phyloP scores from a whole-genome alignment of 1,284 basidiomycete genomes.

The Trametes sp. region DNA sequence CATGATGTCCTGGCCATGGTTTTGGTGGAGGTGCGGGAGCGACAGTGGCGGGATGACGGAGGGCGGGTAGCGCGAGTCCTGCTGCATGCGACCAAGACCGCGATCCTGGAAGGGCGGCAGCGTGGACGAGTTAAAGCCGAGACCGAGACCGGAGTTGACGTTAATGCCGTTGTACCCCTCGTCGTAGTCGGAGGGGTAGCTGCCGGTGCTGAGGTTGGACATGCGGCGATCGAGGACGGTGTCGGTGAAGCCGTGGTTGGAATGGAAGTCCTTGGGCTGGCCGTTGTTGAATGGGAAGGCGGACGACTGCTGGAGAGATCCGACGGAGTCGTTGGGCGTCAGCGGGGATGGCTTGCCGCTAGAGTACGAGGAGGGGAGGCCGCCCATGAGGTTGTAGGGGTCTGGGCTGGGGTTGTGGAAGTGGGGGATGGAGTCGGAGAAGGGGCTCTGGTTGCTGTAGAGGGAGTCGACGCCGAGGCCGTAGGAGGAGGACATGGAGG shows the following conservation, averaged over 20 bases:
- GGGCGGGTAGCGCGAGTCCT: conserved; percentile 47
- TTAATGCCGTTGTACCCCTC: conserved; percentile 65
- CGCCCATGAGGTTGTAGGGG: conserved; percentile 70
- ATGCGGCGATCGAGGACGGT: conserved; percentile 66
- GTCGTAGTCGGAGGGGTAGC: conserved; percentile 63
- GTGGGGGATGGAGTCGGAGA: conserved; percentile 63
- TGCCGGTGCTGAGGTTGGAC: conserved; percentile 48
- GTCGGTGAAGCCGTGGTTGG: conserved; percentile 57
- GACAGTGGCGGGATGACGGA: conserved; percentile 47
- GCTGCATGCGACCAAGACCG: conserved; percentile 50
- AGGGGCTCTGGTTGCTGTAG: conserved; percentile 64
- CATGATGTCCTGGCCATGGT: conserved; percentile 58
- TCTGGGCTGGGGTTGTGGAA: conserved; percentile 58
- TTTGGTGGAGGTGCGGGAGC: conserved; percentile 51
- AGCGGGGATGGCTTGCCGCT: conserved; percentile 79
- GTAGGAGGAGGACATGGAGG: conserved; percentile 63
- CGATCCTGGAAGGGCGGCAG: conserved; percentile 67
- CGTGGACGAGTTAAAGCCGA: conserved; percentile 50
- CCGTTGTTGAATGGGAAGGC: conserved; percentile 55
- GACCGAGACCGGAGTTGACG: conserved; percentile 54
- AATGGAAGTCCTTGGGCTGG: conserved; percentile 61
- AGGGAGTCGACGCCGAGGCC: conserved; percentile 59
- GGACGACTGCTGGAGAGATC: conserved; percentile 59
- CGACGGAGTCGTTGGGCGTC: conserved; percentile 70
- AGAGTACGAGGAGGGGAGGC: conserved; percentile 65